A percentile compares a stretch with the other conserved stretches of the same genome.
Evolutionary conservation across 352 stramenopile genomes (phyloP).

Genomic region (Phytophthora fragariaefolia): DNA sequence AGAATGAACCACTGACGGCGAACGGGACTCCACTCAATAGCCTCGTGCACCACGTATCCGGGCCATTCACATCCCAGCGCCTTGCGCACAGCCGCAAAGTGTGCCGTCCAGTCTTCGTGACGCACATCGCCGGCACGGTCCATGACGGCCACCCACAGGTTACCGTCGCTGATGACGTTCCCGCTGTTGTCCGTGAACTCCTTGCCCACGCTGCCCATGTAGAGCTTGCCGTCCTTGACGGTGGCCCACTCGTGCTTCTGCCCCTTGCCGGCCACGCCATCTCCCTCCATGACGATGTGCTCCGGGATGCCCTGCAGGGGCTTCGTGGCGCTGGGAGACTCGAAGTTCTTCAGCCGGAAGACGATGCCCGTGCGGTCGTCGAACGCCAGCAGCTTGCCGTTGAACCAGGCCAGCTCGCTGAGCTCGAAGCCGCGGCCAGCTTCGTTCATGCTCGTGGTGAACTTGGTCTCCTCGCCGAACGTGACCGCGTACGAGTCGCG

Average conservation of each 20-base stretch:
- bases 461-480: conserved; percentile 75
- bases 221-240: conserved; percentile 98
- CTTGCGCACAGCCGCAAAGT: conserved; percentile 94
- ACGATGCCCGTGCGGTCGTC: conserved; percentile 99
- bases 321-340: conserved; percentile 52
- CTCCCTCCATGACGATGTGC: conserved; percentile 97
- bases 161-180: conserved; percentile 95
- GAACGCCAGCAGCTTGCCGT: conserved; percentile 93
- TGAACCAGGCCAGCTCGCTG: conserved; percentile 92
- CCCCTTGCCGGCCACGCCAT: conserved; percentile 96
- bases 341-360: conserved; percentile 95
- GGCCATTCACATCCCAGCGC: conserved; percentile 90
- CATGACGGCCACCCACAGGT: conserved; percentile 97
- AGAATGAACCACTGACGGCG: conserved; percentile 98
- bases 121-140: conserved; percentile 78
- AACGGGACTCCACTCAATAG: conserved; percentile 95
- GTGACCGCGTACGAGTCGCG: conserved; percentile 61
- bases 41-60: conserved; percentile 98
- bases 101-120: conserved; percentile 94
- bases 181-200: conserved; percentile 94
- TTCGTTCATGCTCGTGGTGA: conserved; percentile 92
- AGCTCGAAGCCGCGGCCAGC: conserved; percentile 96
- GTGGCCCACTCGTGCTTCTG: conserved; percentile 99
- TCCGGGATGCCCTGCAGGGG: conserved; percentile 90
- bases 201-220: conserved; percentile 96